A percentile compares a stretch with the other conserved stretches of the same genome.
These are phyloP conservation scores for Fraxinus greggii DNA, from an alignment of 305 asterid genomes.

Conservation along the genomic window DNA sequence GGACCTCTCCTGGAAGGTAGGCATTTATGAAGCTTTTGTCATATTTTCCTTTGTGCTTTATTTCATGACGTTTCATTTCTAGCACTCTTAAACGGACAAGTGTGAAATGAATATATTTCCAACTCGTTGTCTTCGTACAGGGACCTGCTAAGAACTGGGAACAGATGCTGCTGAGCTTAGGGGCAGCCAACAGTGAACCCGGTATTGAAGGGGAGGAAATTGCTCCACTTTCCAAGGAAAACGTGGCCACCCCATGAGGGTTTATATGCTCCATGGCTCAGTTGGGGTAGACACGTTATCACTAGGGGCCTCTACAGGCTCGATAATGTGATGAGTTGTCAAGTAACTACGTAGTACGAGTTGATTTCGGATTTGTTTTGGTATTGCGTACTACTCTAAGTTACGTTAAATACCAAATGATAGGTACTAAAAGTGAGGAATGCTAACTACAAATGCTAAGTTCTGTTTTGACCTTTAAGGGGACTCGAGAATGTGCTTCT, in stretches of 20 bases:
- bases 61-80: not conserved
- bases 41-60: not conserved
- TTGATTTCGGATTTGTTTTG: not conserved
- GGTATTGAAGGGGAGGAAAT: conserved; percentile 77
- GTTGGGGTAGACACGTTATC: no score
- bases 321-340: conserved; percentile 2
- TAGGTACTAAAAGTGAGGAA: not conserved
- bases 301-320: not conserved
- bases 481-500: not conserved
- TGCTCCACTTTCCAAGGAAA: conserved; percentile 77
- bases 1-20: conserved; percentile 78
- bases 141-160: conserved; percentile 94
- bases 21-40: not conserved
- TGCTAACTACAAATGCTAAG: not conserved
- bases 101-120: not conserved
- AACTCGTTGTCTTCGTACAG: conserved; percentile 26
- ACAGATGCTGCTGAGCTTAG: conserved; percentile 52
- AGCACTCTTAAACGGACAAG: not conserved
- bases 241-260: conserved; percentile 71
- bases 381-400: not conserved
- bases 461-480: not conserved
- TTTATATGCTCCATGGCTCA: not conserved
- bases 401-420: not conserved
- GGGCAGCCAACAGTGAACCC: conserved; percentile 60
- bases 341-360: not conserved